These are phyloP conservation scores for Neocallimastix lanati DNA, from an alignment of 192 early-diverging fungal genomes.

Conservation along the genomic window DNA sequence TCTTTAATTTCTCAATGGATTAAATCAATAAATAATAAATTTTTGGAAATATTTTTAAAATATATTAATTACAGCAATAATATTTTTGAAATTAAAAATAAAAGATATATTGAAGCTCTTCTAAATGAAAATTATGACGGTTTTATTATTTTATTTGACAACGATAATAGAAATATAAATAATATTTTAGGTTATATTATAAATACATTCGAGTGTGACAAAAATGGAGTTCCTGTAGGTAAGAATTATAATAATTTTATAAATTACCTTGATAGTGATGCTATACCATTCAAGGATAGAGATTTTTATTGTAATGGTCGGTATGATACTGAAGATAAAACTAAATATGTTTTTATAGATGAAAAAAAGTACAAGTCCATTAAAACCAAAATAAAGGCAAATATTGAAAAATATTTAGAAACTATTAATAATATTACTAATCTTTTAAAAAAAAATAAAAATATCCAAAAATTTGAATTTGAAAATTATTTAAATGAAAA, in stretches of 20 bases:
- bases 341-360: neutral
- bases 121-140: neutral
- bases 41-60: neutral
- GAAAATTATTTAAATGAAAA: neutral
- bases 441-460: neutral
- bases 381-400: neutral
- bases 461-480: neutral
- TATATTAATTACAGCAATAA: neutral
- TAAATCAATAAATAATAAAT: neutral
- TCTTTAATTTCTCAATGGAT: neutral
- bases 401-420: neutral
- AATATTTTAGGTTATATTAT: neutral
- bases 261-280: neutral
- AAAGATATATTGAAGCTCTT: neutral
- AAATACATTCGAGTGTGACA: neutral
- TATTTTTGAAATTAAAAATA: neutral
- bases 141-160: neutral
- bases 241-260: neutral
- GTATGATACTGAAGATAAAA: neutral
- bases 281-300: neutral
- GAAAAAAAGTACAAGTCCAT: neutral
- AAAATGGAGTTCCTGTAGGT: neutral
- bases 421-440: neutral
- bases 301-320: neutral
- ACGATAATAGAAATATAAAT: neutral